Base-by-base conservation (phyloP, 257 asterid species). In the Nicotiana noctiflora region DNA sequence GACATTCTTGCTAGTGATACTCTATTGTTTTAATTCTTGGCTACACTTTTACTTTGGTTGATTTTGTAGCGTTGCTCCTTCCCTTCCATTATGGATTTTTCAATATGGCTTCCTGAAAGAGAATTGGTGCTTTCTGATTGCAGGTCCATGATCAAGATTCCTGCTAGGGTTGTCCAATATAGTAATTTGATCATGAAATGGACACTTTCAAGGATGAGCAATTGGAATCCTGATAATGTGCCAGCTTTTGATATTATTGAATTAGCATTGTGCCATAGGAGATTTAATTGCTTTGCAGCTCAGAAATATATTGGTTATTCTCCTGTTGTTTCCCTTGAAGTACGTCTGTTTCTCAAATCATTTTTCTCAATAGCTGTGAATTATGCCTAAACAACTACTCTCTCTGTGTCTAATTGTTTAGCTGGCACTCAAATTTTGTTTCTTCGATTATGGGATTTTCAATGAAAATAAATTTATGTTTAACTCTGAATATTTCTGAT, bases 211-310 rank as follows among this genome's bases (percentile, higher is more conserved):
- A 89, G 89, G 81, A 84, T 89, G 57, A 86, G 84, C 83, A 66
- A 85, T 81, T 83, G 82, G 83, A 87, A 87, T 83, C 82, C 51
- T 67, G 90, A 87, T 64, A 80, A 79, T 76, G 83, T 83, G 46
- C 85, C 88, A 79, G 74, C 88, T 83, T 84, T 81, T 77, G 83
- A 86, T 77, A 72, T 92, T 85, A 83, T 83, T 76, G 80, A 86
- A 76, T 87, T 92, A 81, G 90, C 93, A 77, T 88, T 88, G 77
- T 85, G 89, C 83, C 87, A 95, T 27, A 88, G 92, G 88, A 92
- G 94, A 23, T 93, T 92, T 85, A 88, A 84, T 85, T 94, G 95
- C 89, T 86, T 92, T 34, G 91, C 93, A 29, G 97, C 97, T 83
- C 88, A 87, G 87, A 88, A 88, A 44, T 88, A 88, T 81, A 87